These are phyloP conservation scores for Isabelozyma rhagii DNA, from an alignment of 805 yeast genomes.

Conservation along the genomic window DNA sequence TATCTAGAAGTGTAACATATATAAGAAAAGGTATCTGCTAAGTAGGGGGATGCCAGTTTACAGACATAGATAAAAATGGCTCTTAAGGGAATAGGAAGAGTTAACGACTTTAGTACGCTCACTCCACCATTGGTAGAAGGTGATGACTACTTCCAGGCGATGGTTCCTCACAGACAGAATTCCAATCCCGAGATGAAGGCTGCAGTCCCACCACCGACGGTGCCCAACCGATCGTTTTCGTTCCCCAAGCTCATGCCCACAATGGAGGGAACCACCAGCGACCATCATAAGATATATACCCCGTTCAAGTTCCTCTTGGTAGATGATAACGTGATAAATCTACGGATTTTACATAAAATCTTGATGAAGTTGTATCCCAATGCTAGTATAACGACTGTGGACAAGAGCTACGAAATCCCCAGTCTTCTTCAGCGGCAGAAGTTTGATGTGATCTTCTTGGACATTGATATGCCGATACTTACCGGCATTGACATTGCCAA, in stretches of 20 bases:
- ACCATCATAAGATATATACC: conserved; percentile 4
- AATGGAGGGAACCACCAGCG: not conserved
- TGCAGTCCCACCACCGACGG: not conserved
- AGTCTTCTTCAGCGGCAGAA: conserved; percentile 2
- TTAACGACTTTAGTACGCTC: not conserved
- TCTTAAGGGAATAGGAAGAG: not conserved
- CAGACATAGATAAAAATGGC: not conserved
- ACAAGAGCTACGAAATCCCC: not conserved
- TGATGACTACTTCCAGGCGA: not conserved
- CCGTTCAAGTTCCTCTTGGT: conserved; percentile 26
- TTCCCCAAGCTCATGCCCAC: not conserved
- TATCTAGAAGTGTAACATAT: not conserved
- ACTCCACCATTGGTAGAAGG: not conserved
- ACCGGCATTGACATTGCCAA: conserved; percentile 38
- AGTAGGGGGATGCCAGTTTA: not conserved
- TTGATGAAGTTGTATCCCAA: conserved; percentile 33
- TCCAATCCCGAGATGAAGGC: not conserved
- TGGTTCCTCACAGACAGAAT: not conserved
- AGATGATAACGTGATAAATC: conserved; percentile 42
- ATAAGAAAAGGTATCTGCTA: not conserved
- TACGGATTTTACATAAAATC: conserved; percentile 31
- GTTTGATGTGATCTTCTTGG: conserved; percentile 36
- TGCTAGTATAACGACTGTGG: conserved; percentile 17
- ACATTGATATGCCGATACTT: conserved; percentile 44
- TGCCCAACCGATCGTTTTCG: not conserved